Base-by-base conservation (phyloP, 2,329 filamentous ascomycete species). In the Niveomyces coronatus region DNA sequence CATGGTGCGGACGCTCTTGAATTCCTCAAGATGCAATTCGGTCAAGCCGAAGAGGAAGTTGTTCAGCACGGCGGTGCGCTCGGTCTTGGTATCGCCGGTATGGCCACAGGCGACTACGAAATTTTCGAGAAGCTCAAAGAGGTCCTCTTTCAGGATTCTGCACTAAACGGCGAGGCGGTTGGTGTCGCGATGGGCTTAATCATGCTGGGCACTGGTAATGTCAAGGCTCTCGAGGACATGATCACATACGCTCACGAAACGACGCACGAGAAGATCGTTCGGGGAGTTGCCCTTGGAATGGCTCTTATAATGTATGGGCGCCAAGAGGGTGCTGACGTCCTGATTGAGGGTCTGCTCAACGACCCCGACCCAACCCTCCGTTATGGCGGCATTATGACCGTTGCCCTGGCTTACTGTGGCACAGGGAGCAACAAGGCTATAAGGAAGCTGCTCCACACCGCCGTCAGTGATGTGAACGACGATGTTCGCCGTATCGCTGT, bases 381-480 rank as follows among this genome's bases (percentile, higher is more conserved):
- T 48, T 98, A 98, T 50, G 91, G 91, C 57, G 91, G 91, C 67
- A 94, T 98, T 60, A 86, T 98, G 78, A 94, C 91, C n/a, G 85
- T 98, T 41, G 91, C 91, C 36, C 71, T 98, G 56, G 91, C 91
- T 14, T 98, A 98, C 66, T 95, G 89, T 56, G 91, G 91, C 41
- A 95, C 85, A 28, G 85, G 89, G 48, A 95, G 88, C 74, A 98
- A 98, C 71, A 96, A 96, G 70, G 91, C 93, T 17, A 91, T 98
- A 35, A 82, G 93, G 39, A 94, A 91, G 63, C 73, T 98, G 20
- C 77, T 98, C 9, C 91, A 98, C 57, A 85, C 91, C 44, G 91
- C 91, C 40, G 93, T 98, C 47, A 96, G 88, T 58, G 91, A 98
- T 63, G 91, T 96, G 47, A 96, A 88, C 53, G 91, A 98, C 51